Base-by-base conservation (phyloP, 2,329 filamentous ascomycete species). In the Tolypocladium album region DNA sequence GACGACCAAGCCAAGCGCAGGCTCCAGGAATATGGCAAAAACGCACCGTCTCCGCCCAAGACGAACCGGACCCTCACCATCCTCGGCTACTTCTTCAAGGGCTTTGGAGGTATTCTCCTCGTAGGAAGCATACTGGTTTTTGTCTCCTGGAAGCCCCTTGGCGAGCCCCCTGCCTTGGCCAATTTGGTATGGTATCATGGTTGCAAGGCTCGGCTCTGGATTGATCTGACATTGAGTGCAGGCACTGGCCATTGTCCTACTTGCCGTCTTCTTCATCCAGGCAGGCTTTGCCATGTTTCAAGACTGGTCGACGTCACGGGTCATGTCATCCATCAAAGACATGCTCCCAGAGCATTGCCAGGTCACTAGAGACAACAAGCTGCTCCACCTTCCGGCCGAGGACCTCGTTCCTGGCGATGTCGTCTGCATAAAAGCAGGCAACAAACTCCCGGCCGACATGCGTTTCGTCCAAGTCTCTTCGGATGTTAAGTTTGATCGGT, bases 291-390 rank as follows among this genome's bases (percentile, higher is more conserved):
- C 86, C 67, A 82, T 82, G 67, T 88, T 81, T 77, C 84, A 87
- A 67, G 89, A 92, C 69, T 92, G 88, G 83, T 90, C 88, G 2
- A 88, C 87, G 0, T 88, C 83, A 1, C 78, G 86, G 6, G 88
- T 91, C 59, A 92, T 92, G 89, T 83, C 85, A 22, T 90, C 87
- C 0, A 92, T 92, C 69, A 89, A 86, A 56, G 87, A 82, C 22
- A 89, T 92, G 88, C 78, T 92, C n/a, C 89, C 89, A 0, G 88
- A 90, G 65, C 79, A 85, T 61, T 90, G 86, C 66, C 75, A 86
- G 34, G 79, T 88, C 9, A 73, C 88, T 8, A 82, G 88, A 24
- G 82, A 89, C 63, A 81, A 84, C 1, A 67, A 70, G 4, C 76
- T 81, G 62, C 67, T 75, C 1, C 78, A 75, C 20, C 73, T 84